Percentiles rank a stretch among this genome's conserved stretches.
These are phyloP conservation scores for Penicillium thymicola DNA, from an alignment of 2,329 filamentous ascomycete species.

Conservation along the genomic window DNA sequence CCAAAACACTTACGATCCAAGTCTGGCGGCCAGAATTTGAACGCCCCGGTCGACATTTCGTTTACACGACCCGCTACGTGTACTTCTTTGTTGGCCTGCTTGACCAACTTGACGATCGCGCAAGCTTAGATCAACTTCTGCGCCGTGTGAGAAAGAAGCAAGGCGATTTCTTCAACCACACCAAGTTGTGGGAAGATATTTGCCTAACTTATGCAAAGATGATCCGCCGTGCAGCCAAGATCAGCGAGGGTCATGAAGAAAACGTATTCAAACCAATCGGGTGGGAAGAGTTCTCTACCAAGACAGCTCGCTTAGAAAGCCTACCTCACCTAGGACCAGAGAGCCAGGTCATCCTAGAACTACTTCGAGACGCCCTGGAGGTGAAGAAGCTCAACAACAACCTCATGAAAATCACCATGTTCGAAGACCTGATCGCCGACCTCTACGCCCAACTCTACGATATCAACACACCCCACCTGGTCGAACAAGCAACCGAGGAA, in stretches of 20 bases:
- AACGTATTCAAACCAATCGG: constrained; percentile 61
- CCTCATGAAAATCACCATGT: constrained; percentile 77
- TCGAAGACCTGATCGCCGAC: constrained; percentile 93
- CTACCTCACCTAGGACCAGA: constrained; percentile 54
- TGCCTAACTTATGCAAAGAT: constrained; percentile 58
- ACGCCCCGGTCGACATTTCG: constrained; percentile 78
- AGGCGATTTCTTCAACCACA: constrained; percentile 66
- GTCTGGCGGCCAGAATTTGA: constrained; percentile 94
- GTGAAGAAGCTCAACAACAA: constrained; percentile 78
- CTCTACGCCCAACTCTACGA: constrained; percentile 65
- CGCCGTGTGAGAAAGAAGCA: constrained; percentile 78
- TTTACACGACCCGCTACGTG: constrained; percentile 84
- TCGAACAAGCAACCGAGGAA: constrained; percentile 44
- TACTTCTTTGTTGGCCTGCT: constrained; percentile 76
- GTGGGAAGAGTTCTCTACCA: constrained; percentile 62
- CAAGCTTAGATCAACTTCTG: constrained; percentile 72
- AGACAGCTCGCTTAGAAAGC: constrained; percentile 57
- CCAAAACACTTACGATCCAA: constrained; percentile 90
- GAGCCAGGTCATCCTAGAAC: constrained; percentile 52
- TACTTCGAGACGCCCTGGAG: constrained; percentile 65
- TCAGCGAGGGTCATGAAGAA: constrained; percentile 63
- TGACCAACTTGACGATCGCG: constrained; percentile 69
- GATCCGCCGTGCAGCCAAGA: constrained; percentile 55
- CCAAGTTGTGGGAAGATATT: constrained; percentile 60
- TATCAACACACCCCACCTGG: constrained; percentile 37